phyloP scores from a whole-genome alignment of 2,329 filamentous ascomycete species.

The Exophiala lecanii-corni region DNA sequence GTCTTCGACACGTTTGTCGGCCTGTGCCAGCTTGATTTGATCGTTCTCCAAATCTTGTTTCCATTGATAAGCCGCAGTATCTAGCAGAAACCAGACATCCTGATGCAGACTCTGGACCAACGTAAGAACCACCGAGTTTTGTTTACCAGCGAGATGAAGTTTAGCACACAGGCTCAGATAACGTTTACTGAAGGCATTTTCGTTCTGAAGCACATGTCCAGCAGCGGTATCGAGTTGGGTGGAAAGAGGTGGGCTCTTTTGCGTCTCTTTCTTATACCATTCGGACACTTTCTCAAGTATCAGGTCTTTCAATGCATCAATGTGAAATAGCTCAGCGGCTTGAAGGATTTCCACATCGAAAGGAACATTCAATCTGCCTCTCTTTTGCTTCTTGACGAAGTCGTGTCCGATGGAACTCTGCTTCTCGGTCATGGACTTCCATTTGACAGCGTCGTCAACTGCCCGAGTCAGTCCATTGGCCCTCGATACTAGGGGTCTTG shows the following conservation, averaged over 20 bases:
- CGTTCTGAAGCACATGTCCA: conserved; percentile 3
- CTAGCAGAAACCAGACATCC: too few relatives aligned
- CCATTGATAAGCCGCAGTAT: too few relatives aligned
- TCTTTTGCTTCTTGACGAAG: too few relatives aligned
- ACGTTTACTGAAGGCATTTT: conserved; percentile 3
- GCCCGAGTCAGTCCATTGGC: too few relatives aligned
- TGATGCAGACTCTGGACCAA: conserved; percentile 2
- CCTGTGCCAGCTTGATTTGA: too few relatives aligned
- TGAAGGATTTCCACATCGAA: conserved; percentile 6
- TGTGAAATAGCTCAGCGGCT: conserved; percentile 8
- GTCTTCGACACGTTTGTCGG: too few relatives aligned
- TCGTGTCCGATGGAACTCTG: too few relatives aligned
- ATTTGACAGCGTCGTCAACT: too few relatives aligned
- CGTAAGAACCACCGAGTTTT: background rate
- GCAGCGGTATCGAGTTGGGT: conserved; percentile 1
- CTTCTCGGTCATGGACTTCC: too few relatives aligned
- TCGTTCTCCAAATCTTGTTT: too few relatives aligned
- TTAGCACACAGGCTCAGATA: conserved; percentile 6
- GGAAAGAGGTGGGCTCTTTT: conserved; percentile 3
- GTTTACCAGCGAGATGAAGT: conserved; percentile 2
- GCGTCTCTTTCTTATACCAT: conserved; percentile 9
- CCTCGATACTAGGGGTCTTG: too few relatives aligned
- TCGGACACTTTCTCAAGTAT: conserved; percentile 5
- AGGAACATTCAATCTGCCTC: too few relatives aligned
- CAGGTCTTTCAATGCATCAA: conserved; percentile 2